Evolutionary conservation across 495 filamentous ascomycete species (phyloP).

Genomic region (Bryoglossum gracile): DNA sequence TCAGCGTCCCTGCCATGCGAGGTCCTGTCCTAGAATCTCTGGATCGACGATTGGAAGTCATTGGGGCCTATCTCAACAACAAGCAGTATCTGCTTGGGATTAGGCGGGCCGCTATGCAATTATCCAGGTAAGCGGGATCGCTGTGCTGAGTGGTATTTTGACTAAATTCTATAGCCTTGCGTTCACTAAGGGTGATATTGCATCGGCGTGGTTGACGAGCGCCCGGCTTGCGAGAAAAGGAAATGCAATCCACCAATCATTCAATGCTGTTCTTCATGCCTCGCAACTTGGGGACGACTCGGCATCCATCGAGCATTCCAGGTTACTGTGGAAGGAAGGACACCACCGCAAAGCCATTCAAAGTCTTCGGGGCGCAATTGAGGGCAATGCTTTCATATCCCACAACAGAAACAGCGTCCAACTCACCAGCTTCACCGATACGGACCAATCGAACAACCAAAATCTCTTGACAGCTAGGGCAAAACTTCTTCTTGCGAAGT

Average conservation of each 20-base stretch:
- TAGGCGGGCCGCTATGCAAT: slow-evolving; percentile 75
- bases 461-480: slow-evolving; percentile 57
- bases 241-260: slow-evolving; percentile 73
- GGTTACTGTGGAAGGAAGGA: slow-evolving; percentile 89
- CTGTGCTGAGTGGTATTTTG: neutral
- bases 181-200: slow-evolving; percentile 60
- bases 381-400: slow-evolving; percentile 56
- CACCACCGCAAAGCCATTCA: slow-evolving; percentile 94
- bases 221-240: slow-evolving; percentile 81
- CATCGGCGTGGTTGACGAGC: slow-evolving; percentile 77
- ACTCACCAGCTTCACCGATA: slow-evolving; percentile 17
- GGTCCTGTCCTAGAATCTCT: slow-evolving; percentile 50
- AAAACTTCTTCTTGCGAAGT: slow-evolving; percentile 86
- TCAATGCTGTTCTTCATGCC: slow-evolving; percentile 88
- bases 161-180: slow-evolving; percentile 29
- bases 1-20: slow-evolving; percentile 22
- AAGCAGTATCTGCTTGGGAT: slow-evolving; percentile 94
- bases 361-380: slow-evolving; percentile 75
- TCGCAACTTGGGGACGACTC: slow-evolving; percentile 74
- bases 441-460: slow-evolving; percentile 36
- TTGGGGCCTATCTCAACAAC: slow-evolving; percentile 80
- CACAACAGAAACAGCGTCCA: slow-evolving; percentile 29
- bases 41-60: slow-evolving; percentile 66
- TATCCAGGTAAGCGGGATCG: slow-evolving; percentile 26
- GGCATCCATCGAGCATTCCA: slow-evolving; percentile 86